Evolutionary conservation across 148 eudicot species (phyloP).

Genomic region (Cornus suecica): DNA sequence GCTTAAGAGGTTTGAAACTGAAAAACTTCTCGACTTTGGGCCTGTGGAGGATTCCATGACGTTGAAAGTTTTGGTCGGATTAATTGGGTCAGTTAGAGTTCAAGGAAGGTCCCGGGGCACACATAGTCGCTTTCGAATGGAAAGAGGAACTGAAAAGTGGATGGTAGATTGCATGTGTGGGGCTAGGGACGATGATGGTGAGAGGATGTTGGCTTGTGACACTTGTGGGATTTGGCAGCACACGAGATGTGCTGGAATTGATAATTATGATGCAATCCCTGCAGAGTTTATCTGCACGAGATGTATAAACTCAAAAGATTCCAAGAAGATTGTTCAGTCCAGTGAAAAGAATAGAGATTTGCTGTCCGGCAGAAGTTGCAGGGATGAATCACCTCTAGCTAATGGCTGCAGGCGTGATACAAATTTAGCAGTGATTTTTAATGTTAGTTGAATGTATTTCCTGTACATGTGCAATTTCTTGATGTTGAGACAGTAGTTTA

Average conservation of each 20-base stretch:
- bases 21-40: slow-evolving; percentile 2
- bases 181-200: slow-evolving; percentile 16
- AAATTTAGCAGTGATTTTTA: not conserved
- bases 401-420: not conserved
- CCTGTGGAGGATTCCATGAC: slow-evolving; percentile 3
- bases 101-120: slow-evolving; percentile 3
- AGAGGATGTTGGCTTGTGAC: slow-evolving; percentile 22
- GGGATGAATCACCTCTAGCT: not conserved
- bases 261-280: slow-evolving; percentile 10
- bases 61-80: slow-evolving; percentile 1
- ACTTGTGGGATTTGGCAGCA: slow-evolving; percentile 16
- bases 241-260: slow-evolving; percentile 17
- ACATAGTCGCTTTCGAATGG: slow-evolving; percentile 1
- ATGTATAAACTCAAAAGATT: not conserved
- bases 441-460: not conserved
- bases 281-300: slow-evolving; percentile 1
- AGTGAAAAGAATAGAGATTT: not conserved
- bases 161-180: slow-evolving; percentile 18
- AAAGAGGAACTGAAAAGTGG: slow-evolving; percentile 1
- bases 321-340: not conserved
- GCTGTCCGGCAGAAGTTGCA: not conserved
- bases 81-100: slow-evolving; percentile 3
- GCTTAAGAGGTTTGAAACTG: slow-evolving; percentile 5
- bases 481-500: not conserved
- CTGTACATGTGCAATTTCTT: not conserved